Conservation (phyloP, 768 basidiomycete species). For the Trametes cinnabarina region DNA sequence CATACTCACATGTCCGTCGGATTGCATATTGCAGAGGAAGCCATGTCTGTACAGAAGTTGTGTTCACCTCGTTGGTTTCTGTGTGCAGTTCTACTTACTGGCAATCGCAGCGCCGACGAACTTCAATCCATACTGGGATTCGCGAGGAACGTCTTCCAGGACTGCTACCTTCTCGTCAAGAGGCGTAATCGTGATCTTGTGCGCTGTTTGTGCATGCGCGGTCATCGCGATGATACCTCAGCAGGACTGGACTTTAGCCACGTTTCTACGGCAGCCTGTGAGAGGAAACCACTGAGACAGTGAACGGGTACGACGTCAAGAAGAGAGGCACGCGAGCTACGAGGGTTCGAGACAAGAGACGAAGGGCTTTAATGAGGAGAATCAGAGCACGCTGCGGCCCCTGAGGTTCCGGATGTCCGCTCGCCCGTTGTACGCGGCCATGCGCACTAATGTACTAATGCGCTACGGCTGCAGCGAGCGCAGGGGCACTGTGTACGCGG, state of each 20-base stretch:
- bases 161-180: slow-evolving; percentile 26
- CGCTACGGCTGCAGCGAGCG: not conserved
- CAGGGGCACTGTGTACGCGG: not conserved
- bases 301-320: not conserved
- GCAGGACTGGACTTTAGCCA: too few relatives aligned
- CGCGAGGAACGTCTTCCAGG: slow-evolving; percentile 10
- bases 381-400: not conserved
- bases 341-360: not conserved
- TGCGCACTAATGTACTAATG: not conserved
- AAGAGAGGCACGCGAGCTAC: not conserved
- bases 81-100: slow-evolving; percentile 22
- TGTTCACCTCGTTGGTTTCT: not conserved
- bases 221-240: not conserved
- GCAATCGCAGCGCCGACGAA: slow-evolving; percentile 31
- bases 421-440: not conserved
- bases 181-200: slow-evolving; percentile 13
- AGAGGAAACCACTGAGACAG: too few relatives aligned
- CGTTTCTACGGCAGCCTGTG: too few relatives aligned
- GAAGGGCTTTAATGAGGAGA: not conserved
- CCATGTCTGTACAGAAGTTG: slow-evolving; percentile 29
- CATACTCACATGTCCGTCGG: slow-evolving; percentile 34
- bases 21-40: slow-evolving; percentile 34
- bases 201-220: slow-evolving; percentile 3
- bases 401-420: not conserved
- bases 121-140: slow-evolving; percentile 29